Evolutionary conservation across 305 asterid species (phyloP), one percentile per base, ranked within the genome.

Genomic region (Solanum hybrid): DNA sequence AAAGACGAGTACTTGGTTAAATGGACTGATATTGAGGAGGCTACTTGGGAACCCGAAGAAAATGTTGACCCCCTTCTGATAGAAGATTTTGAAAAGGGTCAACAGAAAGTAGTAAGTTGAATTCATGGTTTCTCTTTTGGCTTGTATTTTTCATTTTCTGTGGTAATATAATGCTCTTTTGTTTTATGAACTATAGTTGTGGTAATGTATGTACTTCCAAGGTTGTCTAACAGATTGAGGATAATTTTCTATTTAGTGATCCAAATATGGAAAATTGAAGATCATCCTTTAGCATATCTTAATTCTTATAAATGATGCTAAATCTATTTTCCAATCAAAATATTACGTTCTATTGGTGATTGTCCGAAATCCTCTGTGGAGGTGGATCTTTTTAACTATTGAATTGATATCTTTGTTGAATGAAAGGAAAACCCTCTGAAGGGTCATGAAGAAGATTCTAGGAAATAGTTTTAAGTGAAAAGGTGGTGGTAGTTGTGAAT

Each of bases 21-120:
- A 92, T 96, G 99, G 99, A 91, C 92, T 12, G 98, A 97, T 91
- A 94, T 92, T 60, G 97, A 96, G 81, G 98, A 96, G 82, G 94
- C 96, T 22, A 97, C 99, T 0, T 97, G 99, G 99, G 99, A 97
- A 90, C 99, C 99, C 0, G 88, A 92, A 85, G 98, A 96, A 91
- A 97, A 97, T 88, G 98, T 97, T 35, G 98, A 97, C 88, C 94
- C 98, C 14, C 91, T 90, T 71, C 92, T 95, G 92, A 95, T 95
- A 69, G 90, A 91, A 31, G 90, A 37, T 72, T 96, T 93, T 89
- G 91, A 91, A 71, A 60, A 88, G 76, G 87, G 40, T 84, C 89
- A 87, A 31, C 86, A 84, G 10, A 40, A 42, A 87, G 86, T 22
- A 40, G 88, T 56, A 85, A 85, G 88, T 56, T 85, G 76, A 85